Evolutionary conservation across 371 early-diverging fungal species (phyloP).

Genomic region (Parasitella parasitica): DNA sequence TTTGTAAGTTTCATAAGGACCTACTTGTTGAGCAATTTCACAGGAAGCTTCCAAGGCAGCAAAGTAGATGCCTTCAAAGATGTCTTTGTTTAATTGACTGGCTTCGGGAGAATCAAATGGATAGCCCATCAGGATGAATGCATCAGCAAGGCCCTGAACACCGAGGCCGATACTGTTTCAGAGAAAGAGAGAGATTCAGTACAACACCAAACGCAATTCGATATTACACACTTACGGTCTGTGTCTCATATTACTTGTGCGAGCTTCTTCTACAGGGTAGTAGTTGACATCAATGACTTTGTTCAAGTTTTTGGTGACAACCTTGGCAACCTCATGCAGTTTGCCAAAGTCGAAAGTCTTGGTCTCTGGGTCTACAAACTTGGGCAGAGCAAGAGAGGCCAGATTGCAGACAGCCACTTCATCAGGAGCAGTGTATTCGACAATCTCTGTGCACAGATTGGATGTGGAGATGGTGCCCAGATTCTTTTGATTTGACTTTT

Average conservation of each 20-base stretch:
- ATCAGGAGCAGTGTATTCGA: slow-evolving; percentile 95
- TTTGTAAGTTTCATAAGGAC: slow-evolving; percentile 88
- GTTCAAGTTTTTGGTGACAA: slow-evolving; percentile 92
- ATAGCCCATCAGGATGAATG: slow-evolving; percentile 93
- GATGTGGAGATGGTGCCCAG: slow-evolving; percentile 95
- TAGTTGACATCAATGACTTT: slow-evolving; percentile 97
- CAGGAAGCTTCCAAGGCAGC: slow-evolving; percentile 96
- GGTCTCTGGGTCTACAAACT: slow-evolving; percentile 76
- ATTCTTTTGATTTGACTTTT: slow-evolving; percentile 97
- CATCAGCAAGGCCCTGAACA: slow-evolving; percentile 99
- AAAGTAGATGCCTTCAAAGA: slow-evolving; percentile 98
- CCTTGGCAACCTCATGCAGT: slow-evolving; percentile 74
- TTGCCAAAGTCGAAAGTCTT: slow-evolving; percentile 70
- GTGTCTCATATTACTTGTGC: slow-evolving; percentile 90
- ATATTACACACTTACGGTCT: slow-evolving; percentile 68
- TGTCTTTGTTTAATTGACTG: slow-evolving; percentile 81
- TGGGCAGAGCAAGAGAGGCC: slow-evolving; percentile 96
- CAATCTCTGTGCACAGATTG: slow-evolving; percentile 91
- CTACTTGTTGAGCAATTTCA: slow-evolving; percentile 86
- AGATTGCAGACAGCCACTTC: slow-evolving; percentile 99
- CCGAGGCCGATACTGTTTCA: slow-evolving; percentile 96
- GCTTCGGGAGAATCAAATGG: slow-evolving; percentile 98
- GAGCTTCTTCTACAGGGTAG: slow-evolving; percentile 95
- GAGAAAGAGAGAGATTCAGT: too few relatives aligned
- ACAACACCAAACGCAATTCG: too few relatives aligned